Evolutionary conservation across 1,284 basidiomycete species (phyloP).

Genomic region (Puccinia horiana): DNA sequence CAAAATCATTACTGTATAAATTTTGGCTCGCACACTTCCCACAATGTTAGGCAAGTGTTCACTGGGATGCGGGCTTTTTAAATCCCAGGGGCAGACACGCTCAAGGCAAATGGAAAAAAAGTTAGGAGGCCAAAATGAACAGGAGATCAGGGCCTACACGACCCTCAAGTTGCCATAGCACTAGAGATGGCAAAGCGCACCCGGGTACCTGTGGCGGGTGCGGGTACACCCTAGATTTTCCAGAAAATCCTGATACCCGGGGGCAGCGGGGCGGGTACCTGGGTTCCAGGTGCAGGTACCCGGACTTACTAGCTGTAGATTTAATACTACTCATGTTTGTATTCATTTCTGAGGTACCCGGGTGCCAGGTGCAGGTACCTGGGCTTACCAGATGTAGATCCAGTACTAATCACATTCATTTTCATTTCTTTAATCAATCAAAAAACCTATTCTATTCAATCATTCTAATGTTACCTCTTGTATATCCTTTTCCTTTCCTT

Average conservation of each 20-base stretch:
- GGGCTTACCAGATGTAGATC: neutral
- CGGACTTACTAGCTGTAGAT: neutral
- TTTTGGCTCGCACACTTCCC: too few species aligned
- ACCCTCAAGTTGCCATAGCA: too few species aligned
- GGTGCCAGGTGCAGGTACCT: neutral
- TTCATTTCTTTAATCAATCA: neutral
- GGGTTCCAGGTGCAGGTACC: neutral
- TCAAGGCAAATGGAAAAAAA: too few species aligned
- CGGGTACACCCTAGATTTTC: neutral
- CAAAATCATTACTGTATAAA: too few species aligned
- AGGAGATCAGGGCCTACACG: too few species aligned
- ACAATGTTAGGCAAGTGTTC: too few species aligned
- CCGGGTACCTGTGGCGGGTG: constrained; percentile 4
- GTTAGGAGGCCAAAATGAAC: too few species aligned
- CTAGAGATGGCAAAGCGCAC: too few species aligned
- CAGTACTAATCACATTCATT: neutral
- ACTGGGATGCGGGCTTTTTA: too few species aligned
- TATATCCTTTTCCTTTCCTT: neutral
- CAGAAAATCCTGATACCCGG: neutral
- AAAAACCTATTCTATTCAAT: neutral
- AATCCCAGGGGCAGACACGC: too few species aligned
- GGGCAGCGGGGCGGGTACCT: neutral
- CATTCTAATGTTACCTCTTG: neutral
- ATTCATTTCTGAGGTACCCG: constrained; percentile 2
- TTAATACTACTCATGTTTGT: neutral